A percentile compares a stretch with the other conserved stretches of the same genome.
phyloP scores from a whole-genome alignment of 1,284 basidiomycete species.

The Leucocoprinus gongylophorus region DNA sequence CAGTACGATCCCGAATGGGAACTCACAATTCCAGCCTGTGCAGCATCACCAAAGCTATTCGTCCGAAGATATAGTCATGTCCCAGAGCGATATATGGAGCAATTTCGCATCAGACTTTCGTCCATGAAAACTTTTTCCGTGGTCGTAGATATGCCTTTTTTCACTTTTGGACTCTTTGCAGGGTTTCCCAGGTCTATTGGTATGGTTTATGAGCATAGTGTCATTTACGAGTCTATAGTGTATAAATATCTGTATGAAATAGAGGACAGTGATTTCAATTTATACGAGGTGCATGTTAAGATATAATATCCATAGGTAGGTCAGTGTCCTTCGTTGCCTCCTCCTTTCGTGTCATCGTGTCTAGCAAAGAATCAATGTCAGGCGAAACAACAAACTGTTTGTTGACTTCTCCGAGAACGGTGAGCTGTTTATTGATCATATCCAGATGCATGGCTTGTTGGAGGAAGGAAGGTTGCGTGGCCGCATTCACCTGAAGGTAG shows the following conservation, averaged over 20 bases:
- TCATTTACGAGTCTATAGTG: not conserved
- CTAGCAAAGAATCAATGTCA: constrained; percentile 71
- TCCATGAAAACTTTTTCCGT: not conserved
- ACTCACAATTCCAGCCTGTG: not conserved
- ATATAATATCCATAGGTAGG: constrained; percentile 47
- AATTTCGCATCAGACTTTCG: constrained; percentile 10
- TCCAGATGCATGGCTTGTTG: constrained; percentile 84
- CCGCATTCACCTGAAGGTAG: constrained; percentile 62
- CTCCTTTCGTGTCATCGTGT: constrained; percentile 60
- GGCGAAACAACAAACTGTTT: constrained; percentile 84
- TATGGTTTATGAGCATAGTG: not conserved
- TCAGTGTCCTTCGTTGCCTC: constrained; percentile 37
- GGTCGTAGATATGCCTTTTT: not conserved
- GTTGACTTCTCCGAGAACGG: constrained; percentile 79
- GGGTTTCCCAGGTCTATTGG: not conserved
- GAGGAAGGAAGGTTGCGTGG: constrained; percentile 83
- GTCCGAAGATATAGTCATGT: not conserved
- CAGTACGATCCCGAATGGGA: not conserved
- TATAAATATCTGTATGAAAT: not conserved
- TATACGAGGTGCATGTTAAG: not conserved
- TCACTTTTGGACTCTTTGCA: not conserved
- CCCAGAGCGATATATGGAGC: constrained; percentile 10
- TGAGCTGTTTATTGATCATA: constrained; percentile 47
- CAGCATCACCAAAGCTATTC: not conserved
- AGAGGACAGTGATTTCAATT: not conserved